A percentile compares a stretch with the other conserved stretches of the same genome.
These are phyloP conservation scores for Fusarium continuum DNA, from an alignment of 2,329 filamentous ascomycete genomes.

Conservation along the genomic window DNA sequence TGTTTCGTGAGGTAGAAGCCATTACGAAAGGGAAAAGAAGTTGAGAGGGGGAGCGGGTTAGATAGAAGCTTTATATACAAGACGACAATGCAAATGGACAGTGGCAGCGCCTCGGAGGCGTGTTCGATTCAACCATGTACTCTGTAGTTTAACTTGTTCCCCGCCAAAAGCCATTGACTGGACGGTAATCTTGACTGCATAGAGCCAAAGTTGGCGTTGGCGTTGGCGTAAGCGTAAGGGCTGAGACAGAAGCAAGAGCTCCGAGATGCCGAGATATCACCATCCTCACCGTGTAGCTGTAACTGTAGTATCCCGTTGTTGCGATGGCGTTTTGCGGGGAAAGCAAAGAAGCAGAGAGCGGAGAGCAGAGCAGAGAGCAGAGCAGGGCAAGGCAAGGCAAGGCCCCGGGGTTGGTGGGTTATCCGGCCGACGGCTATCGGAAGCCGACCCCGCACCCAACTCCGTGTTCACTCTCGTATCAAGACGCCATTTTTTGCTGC, in stretches of 20 bases:
- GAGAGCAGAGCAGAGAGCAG: too few species aligned
- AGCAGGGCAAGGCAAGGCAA: too few species aligned
- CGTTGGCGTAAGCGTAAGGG: conserved; percentile 16
- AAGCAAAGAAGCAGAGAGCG: too few species aligned
- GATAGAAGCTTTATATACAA: conserved; percentile 12
- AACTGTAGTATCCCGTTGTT: background rate
- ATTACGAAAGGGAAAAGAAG: conserved; percentile 6
- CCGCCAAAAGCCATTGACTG: conserved; percentile 3
- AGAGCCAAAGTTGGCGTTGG: conserved; percentile 16
- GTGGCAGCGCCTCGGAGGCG: too few species aligned
- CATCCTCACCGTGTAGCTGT: conserved; percentile 8
- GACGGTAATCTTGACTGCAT: conserved; percentile 27
- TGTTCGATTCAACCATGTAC: conserved; percentile 15
- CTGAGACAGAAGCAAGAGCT: background rate
- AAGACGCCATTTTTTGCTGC: background rate
- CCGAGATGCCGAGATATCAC: conserved; percentile 45
- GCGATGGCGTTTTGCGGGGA: conserved; percentile 31
- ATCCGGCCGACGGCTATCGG: conserved; percentile 24
- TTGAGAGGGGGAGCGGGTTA: background rate
- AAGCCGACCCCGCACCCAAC: conserved; percentile 17
- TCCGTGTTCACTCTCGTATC: conserved; percentile 19
- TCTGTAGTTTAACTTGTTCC: background rate
- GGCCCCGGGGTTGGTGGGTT: conserved; percentile 6
- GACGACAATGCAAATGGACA: background rate
- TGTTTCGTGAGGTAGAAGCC: conserved; percentile 27